phyloP scores from a whole-genome alignment of 106 monocot species.

The Dioscorea zingiberensis region DNA sequence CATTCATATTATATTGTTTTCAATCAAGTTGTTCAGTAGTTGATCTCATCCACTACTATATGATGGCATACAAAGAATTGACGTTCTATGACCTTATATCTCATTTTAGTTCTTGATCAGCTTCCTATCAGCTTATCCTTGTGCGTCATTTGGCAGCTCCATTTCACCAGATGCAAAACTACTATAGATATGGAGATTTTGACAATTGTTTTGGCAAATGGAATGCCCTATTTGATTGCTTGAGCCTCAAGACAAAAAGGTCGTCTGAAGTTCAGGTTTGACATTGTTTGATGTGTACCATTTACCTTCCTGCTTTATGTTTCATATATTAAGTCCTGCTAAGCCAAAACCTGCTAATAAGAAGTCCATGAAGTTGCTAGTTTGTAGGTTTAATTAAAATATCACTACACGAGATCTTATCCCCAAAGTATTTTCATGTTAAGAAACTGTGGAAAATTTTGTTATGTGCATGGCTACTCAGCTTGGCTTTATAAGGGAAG shows the following conservation, averaged over 20 bases:
- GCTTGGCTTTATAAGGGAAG: no score
- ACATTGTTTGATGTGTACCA: not conserved
- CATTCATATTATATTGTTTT: not conserved
- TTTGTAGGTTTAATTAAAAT: no score
- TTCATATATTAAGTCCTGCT: no score
- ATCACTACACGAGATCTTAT: no score
- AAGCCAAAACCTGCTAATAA: no score
- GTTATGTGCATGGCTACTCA: no score
- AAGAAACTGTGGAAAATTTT: no score
- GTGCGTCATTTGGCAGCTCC: conserved; percentile 48
- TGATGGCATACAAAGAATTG: not conserved
- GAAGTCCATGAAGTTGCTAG: no score
- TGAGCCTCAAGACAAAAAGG: conserved; percentile 80
- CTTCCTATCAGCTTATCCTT: not conserved
- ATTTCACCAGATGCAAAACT: conserved; percentile 91
- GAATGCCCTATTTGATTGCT: conserved; percentile 73
- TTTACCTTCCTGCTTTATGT: not conserved
- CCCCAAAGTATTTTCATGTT: no score
- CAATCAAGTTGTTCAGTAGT: not conserved
- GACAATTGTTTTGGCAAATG: conserved; percentile 85
- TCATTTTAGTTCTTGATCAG: not conserved
- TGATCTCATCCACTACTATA: not conserved
- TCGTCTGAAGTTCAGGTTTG: conserved; percentile 57
- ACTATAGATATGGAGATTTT: conserved; percentile 82
- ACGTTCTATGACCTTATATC: not conserved